Evolutionary conservation across 495 filamentous ascomycete species (phyloP).

Genomic region (Penicillium silybi): DNA sequence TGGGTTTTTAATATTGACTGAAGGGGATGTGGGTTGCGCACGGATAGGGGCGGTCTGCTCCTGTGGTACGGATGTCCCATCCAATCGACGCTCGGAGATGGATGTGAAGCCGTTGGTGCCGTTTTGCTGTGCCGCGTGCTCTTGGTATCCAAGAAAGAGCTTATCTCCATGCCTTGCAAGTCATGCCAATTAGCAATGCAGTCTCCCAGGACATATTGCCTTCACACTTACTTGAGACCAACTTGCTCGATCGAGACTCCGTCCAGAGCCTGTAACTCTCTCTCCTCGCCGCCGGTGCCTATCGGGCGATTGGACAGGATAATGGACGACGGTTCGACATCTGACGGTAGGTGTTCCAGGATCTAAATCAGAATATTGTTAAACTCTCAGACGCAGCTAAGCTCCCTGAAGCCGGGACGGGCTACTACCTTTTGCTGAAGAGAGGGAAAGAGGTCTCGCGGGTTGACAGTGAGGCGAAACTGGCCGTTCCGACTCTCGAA

Average conservation of each 20-base stretch:
- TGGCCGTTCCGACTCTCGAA: constrained; percentile 56
- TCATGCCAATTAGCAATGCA: background rate
- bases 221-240: constrained; percentile 58
- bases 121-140: constrained; percentile 48
- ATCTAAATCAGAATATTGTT: constrained; percentile 38
- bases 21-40: constrained; percentile 52
- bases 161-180: constrained; percentile 77
- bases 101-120: constrained; percentile 36
- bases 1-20: constrained; percentile 71
- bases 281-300: constrained; percentile 68
- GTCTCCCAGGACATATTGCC: background rate
- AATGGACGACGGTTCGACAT: constrained; percentile 70
- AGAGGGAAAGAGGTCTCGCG: constrained; percentile 42
- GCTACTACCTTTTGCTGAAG: constrained; percentile 40
- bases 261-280: constrained; percentile 62
- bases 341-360: constrained; percentile 59
- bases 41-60: constrained; percentile 63
- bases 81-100: constrained; percentile 54
- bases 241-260: constrained; percentile 65
- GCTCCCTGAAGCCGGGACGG: background rate
- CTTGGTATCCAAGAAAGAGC: constrained; percentile 76
- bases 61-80: constrained; percentile 71
- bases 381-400: background rate
- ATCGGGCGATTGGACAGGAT: constrained; percentile 76
- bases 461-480: constrained; percentile 49